phyloP scores from a whole-genome alignment of 1,284 basidiomycete genomes.

The Naganishia cerealis region DNA sequence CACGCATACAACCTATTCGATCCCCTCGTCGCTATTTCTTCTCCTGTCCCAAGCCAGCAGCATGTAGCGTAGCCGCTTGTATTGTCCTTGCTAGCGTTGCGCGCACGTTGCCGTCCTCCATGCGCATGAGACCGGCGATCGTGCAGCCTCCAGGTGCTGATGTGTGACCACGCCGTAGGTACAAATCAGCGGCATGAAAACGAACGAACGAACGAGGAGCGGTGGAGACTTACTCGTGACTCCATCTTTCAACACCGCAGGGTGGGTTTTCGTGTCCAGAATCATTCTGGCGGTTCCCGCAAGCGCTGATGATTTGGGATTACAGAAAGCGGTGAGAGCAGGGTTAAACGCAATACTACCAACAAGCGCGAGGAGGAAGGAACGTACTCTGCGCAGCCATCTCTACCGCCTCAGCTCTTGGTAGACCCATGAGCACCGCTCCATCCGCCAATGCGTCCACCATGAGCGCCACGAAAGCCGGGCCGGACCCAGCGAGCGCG shows the following conservation, averaged over 20 bases:
- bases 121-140: slow-evolving; percentile 88
- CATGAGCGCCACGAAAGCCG: slow-evolving; percentile 94
- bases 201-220: background rate
- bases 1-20: too few relatives aligned
- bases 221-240: slow-evolving; percentile 77
- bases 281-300: slow-evolving; percentile 98
- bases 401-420: slow-evolving; percentile 87
- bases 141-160: slow-evolving; percentile 96
- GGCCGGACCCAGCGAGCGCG: slow-evolving; percentile 91
- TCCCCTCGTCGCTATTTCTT: slow-evolving; percentile 43
- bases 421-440: slow-evolving; percentile 99
- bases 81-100: slow-evolving; percentile 95
- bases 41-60: slow-evolving; percentile 52
- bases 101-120: slow-evolving; percentile 91
- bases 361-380: background rate
- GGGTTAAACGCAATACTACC: background rate
- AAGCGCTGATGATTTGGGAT: slow-evolving; percentile 63
- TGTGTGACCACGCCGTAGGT: background rate
- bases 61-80: slow-evolving; percentile 81
- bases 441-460: slow-evolving; percentile 99
- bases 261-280: slow-evolving; percentile 80
- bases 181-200: background rate
- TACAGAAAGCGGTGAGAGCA: background rate
- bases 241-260: slow-evolving; percentile 94
- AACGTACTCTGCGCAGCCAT: slow-evolving; percentile 88